Base-by-base conservation (phyloP, 2,329 filamentous ascomycete genomes). In the Huntiella savannae region DNA sequence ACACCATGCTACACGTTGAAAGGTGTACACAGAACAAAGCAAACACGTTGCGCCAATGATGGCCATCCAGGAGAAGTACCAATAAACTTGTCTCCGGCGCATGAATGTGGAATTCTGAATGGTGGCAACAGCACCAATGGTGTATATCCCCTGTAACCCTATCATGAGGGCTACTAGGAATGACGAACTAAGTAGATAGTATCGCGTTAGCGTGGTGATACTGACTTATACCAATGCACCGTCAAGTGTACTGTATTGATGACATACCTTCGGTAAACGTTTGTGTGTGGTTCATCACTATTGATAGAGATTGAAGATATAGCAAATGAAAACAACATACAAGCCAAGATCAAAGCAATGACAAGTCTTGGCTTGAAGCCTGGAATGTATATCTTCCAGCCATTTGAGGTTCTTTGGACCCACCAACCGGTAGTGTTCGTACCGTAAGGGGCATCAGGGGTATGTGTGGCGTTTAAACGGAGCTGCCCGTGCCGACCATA, bases 141-240 rank as follows among this genome's bases (percentile, higher is more conserved):
- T 33, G 28, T 43, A 43, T 8, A 48, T n/a, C 5, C 19, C 40
- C 17, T 48, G 40, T 8, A 48, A 43, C 4, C 32, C 46, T 7
- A 35, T 13, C n/a, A 35, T 43, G 33, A 48, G 11, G n/a, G 40
- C 46, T n/a, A 48, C 40, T 11, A 48, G 40, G 35, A 48, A 48
- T 10, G 33, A 17, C 13, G 46, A 38, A 38, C 43, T 39, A 34
- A 16, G 13, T 7, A 16, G 22, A n/a, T 32, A 16, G 32, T 13
- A n/a, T 6, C 11, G 6, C 5, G 17, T 36, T 8, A 37, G 22
- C 17, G 33, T 16, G 6, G 33, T 11, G 8, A 19, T 17, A 19
- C 32, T n/a, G n/a, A 36, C 13, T 32, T 3, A 44, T 10, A 11
- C 16, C 8, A 17, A 13, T 8, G n/a, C 12, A 32, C 28, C n/a